Conservation (phyloP, 176 grass and related monocot species). For the Eremochloa ophiuroides region DNA sequence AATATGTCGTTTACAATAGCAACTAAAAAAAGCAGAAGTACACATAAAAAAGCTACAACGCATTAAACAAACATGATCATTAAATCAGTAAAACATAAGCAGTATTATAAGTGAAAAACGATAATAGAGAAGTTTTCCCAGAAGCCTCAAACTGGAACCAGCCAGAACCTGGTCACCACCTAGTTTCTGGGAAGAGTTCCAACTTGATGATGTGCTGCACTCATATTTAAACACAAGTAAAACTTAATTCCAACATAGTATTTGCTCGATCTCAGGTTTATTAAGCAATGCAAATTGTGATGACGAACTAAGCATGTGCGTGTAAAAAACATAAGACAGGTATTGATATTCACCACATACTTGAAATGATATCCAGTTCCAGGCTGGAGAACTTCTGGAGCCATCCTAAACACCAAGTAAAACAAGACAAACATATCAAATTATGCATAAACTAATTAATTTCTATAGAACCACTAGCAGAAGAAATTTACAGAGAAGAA, state of each 20-base stretch:
- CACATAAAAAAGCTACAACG: not conserved
- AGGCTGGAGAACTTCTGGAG: constrained; percentile 94
- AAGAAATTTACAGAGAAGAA: not conserved
- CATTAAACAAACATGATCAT: not conserved
- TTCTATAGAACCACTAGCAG: not conserved
- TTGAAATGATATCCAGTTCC: constrained; percentile 93
- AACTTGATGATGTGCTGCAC: not conserved
- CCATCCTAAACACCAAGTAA: constrained; percentile 72
- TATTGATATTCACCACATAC: constrained; percentile 51
- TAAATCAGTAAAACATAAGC: not conserved
- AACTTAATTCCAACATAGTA: not conserved
- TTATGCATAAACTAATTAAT: not conserved
- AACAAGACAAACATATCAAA: constrained; percentile 5
- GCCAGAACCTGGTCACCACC: not conserved
- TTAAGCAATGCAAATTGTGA: not conserved
- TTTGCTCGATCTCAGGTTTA: not conserved
- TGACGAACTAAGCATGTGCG: not conserved
- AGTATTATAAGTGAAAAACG: not conserved
- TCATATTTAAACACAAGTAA: not conserved
- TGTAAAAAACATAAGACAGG: not conserved
- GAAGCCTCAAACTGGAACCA: not conserved
- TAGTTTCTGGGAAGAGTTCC: not conserved
- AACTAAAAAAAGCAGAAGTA: not conserved
- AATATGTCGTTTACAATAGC: not conserved
- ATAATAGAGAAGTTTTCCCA: not conserved